A percentile compares a stretch with the other conserved stretches of the same genome.
phyloP scores from a whole-genome alignment of 2,329 filamentous ascomycete species.

The Pestalotiopsis sp. region DNA sequence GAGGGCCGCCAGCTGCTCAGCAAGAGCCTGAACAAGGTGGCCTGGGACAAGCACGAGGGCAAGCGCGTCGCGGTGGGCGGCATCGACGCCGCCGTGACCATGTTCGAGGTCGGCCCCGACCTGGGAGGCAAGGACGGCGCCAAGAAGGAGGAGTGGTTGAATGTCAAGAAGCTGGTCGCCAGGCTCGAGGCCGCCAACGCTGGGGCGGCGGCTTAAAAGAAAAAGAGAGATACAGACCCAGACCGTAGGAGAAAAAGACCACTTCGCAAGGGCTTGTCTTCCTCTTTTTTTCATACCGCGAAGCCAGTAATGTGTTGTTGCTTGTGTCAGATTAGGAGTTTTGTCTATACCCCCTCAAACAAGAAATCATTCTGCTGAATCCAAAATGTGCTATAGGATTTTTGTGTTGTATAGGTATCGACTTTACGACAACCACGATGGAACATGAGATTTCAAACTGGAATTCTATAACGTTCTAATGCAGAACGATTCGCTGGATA shows the following conservation, averaged over 20 bases:
- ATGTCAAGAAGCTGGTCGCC: conserved; percentile 85
- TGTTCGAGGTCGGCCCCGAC: conserved; percentile 88
- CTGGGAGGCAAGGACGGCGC: conserved; percentile 83
- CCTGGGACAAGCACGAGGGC: conserved; percentile 91
- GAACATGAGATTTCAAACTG: no score
- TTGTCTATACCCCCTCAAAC: neutral
- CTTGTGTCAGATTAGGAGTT: conserved; percentile 9
- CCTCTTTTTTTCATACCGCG: neutral
- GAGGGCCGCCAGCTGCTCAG: conserved; percentile 71
- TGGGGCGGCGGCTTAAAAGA: conserved; percentile 42
- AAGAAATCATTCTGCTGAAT: conserved; percentile 5
- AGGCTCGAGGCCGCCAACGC: conserved; percentile 68
- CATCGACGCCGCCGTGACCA: conserved; percentile 84
- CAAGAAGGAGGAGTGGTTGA: conserved; percentile 88
- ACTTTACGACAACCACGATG: no score
- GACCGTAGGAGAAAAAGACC: neutral
- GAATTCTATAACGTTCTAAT: no score
- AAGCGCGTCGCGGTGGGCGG: conserved; percentile 87
- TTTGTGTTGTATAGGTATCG: no score
- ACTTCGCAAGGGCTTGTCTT: no score
- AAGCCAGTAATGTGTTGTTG: neutral
- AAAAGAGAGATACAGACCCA: neutral
- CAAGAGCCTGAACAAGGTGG: conserved; percentile 89
- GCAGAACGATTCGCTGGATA: no score
- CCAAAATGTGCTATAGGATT: no score